phyloP scores from a whole-genome alignment of 2,329 filamentous ascomycete genomes.

The Berkeleyomyces rouxiae region DNA sequence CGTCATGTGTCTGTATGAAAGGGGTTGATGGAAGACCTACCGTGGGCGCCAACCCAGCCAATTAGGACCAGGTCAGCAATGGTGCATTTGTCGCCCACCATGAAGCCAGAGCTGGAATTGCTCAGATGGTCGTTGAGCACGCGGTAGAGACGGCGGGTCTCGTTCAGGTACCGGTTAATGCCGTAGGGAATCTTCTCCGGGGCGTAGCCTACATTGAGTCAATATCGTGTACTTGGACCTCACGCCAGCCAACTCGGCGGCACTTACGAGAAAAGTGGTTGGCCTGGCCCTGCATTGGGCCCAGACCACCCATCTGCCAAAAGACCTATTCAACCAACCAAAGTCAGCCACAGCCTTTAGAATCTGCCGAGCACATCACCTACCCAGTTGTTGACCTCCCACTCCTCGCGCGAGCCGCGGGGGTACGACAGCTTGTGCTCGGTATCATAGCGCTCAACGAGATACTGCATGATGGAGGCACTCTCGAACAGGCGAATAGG shows the following conservation, averaged over 20 bases:
- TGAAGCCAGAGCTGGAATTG: conserved; percentile 36
- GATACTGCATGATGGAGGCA: conserved; percentile 69
- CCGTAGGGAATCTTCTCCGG: conserved; percentile 71
- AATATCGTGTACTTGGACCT: background rate
- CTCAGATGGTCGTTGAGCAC: conserved; percentile 58
- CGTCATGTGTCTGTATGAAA: no score
- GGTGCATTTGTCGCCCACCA: conserved; percentile 52
- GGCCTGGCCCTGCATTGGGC: conserved; percentile 70
- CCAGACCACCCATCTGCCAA: conserved; percentile 65
- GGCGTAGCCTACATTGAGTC: conserved; percentile 41
- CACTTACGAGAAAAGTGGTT: conserved; percentile 59
- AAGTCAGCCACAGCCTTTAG: conserved; percentile 2
- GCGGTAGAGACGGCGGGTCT: conserved; percentile 66
- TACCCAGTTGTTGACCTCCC: conserved; percentile 66
- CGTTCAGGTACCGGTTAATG: conserved; percentile 65
- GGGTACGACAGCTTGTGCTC: conserved; percentile 75
- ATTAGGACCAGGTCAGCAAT: conserved; percentile 68
- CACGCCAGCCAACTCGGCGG: background rate
- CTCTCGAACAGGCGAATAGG: conserved; percentile 66
- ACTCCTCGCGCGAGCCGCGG: conserved; percentile 52
- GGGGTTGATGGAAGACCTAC: conserved; percentile 22
- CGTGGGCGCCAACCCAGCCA: conserved; percentile 51
- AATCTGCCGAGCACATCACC: conserved; percentile 15
- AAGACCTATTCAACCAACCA: conserved; percentile 28
- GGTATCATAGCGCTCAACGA: conserved; percentile 64